Evolutionary conservation across 192 early-diverging fungal genomes (phyloP).

Genomic region (Paraglomus occultum): DNA sequence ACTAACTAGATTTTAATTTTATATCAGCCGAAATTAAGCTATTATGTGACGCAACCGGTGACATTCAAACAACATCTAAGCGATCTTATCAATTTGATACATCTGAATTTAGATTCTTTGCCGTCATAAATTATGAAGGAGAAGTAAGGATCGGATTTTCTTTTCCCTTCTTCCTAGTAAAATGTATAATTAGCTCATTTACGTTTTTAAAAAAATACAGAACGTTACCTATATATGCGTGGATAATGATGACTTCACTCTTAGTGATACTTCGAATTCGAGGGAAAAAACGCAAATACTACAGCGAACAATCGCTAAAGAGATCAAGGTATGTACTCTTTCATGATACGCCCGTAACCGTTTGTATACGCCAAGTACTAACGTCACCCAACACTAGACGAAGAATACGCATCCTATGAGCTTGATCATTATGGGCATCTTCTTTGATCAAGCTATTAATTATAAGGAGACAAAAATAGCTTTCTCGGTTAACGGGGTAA

Average conservation of each 20-base stretch:
- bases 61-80: not conserved
- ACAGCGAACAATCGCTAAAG: constrained; percentile 45
- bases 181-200: not conserved
- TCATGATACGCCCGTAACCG: not conserved
- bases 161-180: too few species aligned
- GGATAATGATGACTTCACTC: constrained; percentile 51
- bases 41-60: constrained; percentile 10
- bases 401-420: constrained; percentile 57
- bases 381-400: constrained; percentile 29
- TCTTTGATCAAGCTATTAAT: constrained; percentile 51
- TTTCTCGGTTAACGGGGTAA: constrained; percentile 43
- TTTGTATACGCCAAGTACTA: not conserved
- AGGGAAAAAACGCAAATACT: constrained; percentile 36
- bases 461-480: constrained; percentile 58
- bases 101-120: constrained; percentile 48
- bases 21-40: constrained; percentile 33
- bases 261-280: constrained; percentile 41
- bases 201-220: constrained; percentile 16
- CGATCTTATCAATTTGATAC: constrained; percentile 34
- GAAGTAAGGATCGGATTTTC: constrained; percentile 29
- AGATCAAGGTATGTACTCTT: constrained; percentile 38
- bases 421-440: constrained; percentile 51
- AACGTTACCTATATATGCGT: constrained; percentile 47
- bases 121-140: constrained; percentile 49
- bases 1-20: not conserved